Conservation (phyloP, 2,329 filamentous ascomycete species). For the Fusarium agapanthi region DNA sequence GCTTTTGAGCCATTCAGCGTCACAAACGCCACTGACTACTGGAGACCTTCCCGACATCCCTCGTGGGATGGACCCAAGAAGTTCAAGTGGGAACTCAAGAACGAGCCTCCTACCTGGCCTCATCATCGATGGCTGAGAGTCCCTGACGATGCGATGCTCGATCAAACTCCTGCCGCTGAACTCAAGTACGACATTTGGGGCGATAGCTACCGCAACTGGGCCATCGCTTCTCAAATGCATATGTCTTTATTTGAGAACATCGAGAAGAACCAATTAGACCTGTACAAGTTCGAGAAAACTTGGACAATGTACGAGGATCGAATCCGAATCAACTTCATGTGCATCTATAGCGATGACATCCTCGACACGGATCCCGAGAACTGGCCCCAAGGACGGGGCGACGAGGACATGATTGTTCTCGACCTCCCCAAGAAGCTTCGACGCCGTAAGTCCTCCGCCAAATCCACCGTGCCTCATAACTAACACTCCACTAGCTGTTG, state of each 20-base stretch:
- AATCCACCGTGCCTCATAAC: not conserved
- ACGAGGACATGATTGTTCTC: conserved; percentile 21
- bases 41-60: conserved; percentile 24
- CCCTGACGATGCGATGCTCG: conserved; percentile 1
- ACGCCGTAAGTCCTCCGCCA: conserved; percentile 14
- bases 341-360: conserved; percentile 26
- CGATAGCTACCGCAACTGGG: conserved; percentile 23
- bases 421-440: conserved; percentile 20
- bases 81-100: conserved; percentile 12
- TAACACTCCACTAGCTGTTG: conserved; percentile 12
- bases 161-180: conserved; percentile 18
- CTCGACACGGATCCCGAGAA: conserved; percentile 14
- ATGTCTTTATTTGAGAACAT: conserved; percentile 35
- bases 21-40: conserved; percentile 11
- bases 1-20: not conserved
- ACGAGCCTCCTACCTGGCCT: not conserved
- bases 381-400: not conserved
- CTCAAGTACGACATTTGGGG: conserved; percentile 31
- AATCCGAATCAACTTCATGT: conserved; percentile 36
- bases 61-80: conserved; percentile 18
- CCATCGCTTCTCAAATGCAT: conserved; percentile 32
- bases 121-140: conserved; percentile 27
- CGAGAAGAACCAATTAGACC: conserved; percentile 21
- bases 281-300: conserved; percentile 27
- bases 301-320: conserved; percentile 30